phyloP scores from a whole-genome alignment of 495 filamentous ascomycete genomes.

The Aspergillus diversus region DNA sequence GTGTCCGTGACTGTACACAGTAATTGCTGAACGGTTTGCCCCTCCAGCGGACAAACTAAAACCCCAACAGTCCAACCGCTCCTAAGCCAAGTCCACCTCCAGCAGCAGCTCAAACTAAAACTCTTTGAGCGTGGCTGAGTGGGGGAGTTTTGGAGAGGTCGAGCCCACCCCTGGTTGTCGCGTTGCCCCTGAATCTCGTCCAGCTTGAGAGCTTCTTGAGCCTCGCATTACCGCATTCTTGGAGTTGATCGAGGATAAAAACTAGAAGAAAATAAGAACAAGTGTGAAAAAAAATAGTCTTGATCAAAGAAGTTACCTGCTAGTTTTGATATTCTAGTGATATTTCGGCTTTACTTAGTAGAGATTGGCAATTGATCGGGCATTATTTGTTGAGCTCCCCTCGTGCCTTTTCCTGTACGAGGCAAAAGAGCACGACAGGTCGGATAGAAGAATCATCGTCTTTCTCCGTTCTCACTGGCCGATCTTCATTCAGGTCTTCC shows the following conservation, averaged over 20 bases:
- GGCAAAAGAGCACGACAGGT: conserved; percentile 3
- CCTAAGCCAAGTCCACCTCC: conserved; percentile 13
- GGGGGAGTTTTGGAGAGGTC: conserved; percentile 23
- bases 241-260: background rate
- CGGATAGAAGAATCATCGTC: conserved; percentile 19
- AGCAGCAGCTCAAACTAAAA: conserved; percentile 19
- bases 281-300: background rate
- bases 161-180: conserved; percentile 16
- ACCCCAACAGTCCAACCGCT: conserved; percentile 7
- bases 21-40: conserved; percentile 5
- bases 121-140: conserved; percentile 16
- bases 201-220: conserved; percentile 18
- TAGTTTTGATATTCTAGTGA: background rate
- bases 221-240: background rate
- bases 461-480: conserved; percentile 23
- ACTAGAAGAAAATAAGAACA: conserved; percentile 4
- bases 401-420: conserved; percentile 20
- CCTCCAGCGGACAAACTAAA: conserved; percentile 10
- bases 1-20: background rate
- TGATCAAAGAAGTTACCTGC: background rate
- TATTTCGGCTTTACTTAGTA: conserved; percentile 4
- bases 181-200: conserved; percentile 26
- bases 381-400: background rate
- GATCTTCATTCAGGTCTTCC: conserved; percentile 30
- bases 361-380: conserved; percentile 12